A percentile compares a stretch with the other conserved stretches of the same genome.
These are phyloP conservation scores for Spiromastix sp. DNA, from an alignment of 2,329 filamentous ascomycete genomes.

Conservation along the genomic window DNA sequence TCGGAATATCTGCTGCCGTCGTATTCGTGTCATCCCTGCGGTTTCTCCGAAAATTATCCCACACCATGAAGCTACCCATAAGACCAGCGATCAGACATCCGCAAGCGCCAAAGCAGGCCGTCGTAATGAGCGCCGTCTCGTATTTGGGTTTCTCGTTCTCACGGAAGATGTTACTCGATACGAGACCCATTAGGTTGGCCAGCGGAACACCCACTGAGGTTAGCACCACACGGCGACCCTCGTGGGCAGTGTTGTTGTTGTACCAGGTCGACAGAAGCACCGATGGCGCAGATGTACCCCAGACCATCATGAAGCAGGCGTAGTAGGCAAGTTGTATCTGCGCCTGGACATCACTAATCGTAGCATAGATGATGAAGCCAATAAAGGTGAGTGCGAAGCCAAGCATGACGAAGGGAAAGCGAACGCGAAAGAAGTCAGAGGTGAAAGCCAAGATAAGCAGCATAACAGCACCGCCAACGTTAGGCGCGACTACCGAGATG, in stretches of 20 bases:
- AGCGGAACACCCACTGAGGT: constrained; percentile 64
- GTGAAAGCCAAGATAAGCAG: constrained; percentile 61
- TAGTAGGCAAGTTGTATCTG: constrained; percentile 58
- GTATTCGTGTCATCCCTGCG: constrained; percentile 44
- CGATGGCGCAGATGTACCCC: constrained; percentile 64
- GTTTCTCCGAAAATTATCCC: constrained; percentile 55
- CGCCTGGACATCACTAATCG: constrained; percentile 51
- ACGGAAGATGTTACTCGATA: constrained; percentile 58
- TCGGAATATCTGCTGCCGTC: constrained; percentile 48
- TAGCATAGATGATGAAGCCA: constrained; percentile 69
- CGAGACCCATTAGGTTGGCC: constrained; percentile 67
- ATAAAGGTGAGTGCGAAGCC: constrained; percentile 65
- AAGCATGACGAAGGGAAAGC: constrained; percentile 64
- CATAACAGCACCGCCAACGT: constrained; percentile 62
- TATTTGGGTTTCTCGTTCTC: constrained; percentile 56
- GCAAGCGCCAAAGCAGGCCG: constrained; percentile 51
- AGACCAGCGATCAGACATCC: constrained; percentile 46
- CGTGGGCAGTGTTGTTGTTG: constrained; percentile 74
- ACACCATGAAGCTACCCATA: constrained; percentile 54
- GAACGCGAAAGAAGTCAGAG: constrained; percentile 55
- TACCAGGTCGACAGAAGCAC: constrained; percentile 63
- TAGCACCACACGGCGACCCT: constrained; percentile 58
- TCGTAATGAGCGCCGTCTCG: constrained; percentile 54
- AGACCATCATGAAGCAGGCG: constrained; percentile 73
- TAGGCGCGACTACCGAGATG: too few species aligned